Conservation (phyloP, 2,329 filamentous ascomycete genomes). For the Ilyonectria sp. region DNA sequence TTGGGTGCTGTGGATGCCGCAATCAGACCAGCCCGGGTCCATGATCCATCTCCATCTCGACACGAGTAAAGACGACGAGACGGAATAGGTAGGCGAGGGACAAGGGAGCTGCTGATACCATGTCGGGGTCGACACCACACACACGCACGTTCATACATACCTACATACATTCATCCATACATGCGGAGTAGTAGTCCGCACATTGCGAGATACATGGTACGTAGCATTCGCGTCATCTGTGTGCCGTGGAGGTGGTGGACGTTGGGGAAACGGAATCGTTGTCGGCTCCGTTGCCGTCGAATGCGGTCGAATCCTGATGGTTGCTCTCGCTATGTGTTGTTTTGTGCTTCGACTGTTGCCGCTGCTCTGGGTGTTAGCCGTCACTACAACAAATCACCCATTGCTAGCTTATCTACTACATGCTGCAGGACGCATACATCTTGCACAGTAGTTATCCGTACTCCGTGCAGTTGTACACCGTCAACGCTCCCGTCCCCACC, state of each 20-base stretch:
- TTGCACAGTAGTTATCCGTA: neutral
- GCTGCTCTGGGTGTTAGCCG: neutral
- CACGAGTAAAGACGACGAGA: constrained; percentile 11
- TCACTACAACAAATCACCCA: neutral
- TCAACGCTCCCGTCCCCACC: neutral
- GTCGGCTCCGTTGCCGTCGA: neutral
- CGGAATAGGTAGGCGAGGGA: constrained; percentile 24
- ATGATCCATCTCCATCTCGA: neutral
- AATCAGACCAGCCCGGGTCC: constrained; percentile 13
- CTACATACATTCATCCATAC: no score
- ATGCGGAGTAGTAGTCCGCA: neutral
- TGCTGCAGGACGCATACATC: neutral
- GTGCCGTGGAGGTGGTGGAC: neutral
- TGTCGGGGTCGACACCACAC: no score
- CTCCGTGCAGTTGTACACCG: neutral
- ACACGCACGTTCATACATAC: neutral
- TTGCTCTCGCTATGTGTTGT: neutral
- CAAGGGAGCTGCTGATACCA: constrained; percentile 11
- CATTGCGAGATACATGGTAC: neutral
- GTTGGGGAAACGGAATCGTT: constrained; percentile 7
- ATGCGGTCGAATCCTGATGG: neutral
- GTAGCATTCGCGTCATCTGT: constrained; percentile 1
- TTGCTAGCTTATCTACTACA: neutral
- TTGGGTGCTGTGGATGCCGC: constrained; percentile 19
- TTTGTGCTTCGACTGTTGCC: neutral